These are phyloP conservation scores for Mycena sp. DNA, from an alignment of 1,284 basidiomycete species.

Conservation along the genomic window DNA sequence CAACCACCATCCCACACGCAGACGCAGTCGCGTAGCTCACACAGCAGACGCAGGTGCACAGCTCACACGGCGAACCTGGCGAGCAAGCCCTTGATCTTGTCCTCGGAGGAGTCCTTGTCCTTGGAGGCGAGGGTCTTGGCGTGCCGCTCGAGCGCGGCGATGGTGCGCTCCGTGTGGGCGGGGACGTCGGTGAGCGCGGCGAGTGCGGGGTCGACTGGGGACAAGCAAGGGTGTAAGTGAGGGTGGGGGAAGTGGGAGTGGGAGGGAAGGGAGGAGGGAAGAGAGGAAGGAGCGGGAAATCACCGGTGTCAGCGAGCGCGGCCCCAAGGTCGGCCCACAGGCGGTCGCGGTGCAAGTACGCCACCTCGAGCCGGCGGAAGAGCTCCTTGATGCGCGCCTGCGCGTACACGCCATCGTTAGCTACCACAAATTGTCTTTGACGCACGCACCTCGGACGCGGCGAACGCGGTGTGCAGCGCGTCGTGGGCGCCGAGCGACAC, in stretches of 20 bases:
- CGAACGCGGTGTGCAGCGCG: constrained; percentile 50
- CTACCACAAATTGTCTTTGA: background rate
- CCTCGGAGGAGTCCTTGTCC: constrained; percentile 43
- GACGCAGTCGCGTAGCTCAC: no score
- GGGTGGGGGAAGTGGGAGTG: no score
- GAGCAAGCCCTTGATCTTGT: constrained; percentile 47
- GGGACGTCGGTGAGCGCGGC: constrained; percentile 51
- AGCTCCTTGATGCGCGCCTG: constrained; percentile 45
- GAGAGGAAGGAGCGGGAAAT: no score
- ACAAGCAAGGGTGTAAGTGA: no score
- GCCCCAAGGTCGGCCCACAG: constrained; percentile 57
- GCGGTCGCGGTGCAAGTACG: constrained; percentile 54
- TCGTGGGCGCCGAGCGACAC: constrained; percentile 53
- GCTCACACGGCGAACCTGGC: constrained; percentile 35
- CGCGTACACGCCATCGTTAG: background rate
- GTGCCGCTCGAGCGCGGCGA: constrained; percentile 55
- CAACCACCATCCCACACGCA: no score
- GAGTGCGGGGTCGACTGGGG: constrained; percentile 44
- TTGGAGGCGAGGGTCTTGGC: constrained; percentile 52
- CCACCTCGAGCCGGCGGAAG: constrained; percentile 53
- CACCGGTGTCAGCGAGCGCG: constrained; percentile 48
- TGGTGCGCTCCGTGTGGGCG: constrained; percentile 52
- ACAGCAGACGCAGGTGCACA: background rate
- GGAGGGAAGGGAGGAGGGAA: no score
- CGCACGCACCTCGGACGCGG: constrained; percentile 49